phyloP scores from a whole-genome alignment of 352 stramenopile genomes.

The Sclerospora graminicola region DNA sequence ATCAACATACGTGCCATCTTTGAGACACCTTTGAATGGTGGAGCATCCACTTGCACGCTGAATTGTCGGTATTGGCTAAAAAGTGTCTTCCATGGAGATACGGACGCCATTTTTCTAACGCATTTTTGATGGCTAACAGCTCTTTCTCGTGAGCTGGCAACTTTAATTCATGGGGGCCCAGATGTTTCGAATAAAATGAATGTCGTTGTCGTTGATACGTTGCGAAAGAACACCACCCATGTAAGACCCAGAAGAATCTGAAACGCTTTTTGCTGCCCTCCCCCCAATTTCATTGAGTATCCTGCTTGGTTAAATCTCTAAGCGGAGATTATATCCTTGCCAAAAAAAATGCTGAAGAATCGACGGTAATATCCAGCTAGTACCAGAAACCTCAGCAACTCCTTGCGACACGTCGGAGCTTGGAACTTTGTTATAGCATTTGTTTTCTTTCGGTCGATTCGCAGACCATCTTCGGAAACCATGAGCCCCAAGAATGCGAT shows the following conservation, averaged over 20 bases:
- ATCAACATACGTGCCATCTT: too few species aligned
- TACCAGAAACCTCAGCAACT: conserved; percentile 17
- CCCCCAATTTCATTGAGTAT: too few species aligned
- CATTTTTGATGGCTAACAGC: not conserved
- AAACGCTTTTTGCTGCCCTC: too few species aligned
- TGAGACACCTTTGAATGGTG: not conserved
- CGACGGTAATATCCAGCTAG: conserved; percentile 16
- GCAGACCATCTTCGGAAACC: not conserved
- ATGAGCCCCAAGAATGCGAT: conserved; percentile 23
- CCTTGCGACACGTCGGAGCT: not conserved
- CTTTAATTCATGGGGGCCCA: conserved; percentile 1
- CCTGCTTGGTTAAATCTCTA: not conserved
- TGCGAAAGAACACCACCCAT: too few species aligned
- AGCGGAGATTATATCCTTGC: conserved; percentile 13
- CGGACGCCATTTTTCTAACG: too few species aligned
- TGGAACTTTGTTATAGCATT: not conserved
- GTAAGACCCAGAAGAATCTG: too few species aligned
- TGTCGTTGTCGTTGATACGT: too few species aligned
- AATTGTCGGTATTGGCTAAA: too few species aligned
- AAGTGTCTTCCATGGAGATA: too few species aligned
- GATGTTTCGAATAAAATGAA: conserved; percentile 4
- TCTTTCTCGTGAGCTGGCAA: conserved; percentile 11
- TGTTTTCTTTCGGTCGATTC: too few species aligned
- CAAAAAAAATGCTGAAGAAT: conserved; percentile 20
- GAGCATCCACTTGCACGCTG: too few species aligned